Evolutionary conservation across 352 stramenopile species (phyloP), one percentile per base, ranked within the genome.

Genomic region (Phytophthora tubulina): DNA sequence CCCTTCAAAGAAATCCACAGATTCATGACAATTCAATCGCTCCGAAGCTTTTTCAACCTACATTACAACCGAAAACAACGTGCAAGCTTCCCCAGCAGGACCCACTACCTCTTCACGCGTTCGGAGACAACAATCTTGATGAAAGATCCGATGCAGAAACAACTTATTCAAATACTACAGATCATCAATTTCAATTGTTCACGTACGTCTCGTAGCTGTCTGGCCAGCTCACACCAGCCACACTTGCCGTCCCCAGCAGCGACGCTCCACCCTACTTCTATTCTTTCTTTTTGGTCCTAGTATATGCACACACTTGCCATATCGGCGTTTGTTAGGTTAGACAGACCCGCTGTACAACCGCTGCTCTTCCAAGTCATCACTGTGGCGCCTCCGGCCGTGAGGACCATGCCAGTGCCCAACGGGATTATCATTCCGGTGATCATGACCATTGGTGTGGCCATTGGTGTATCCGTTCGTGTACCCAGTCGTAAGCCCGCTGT

Each of bases 261-360:
- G 35, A 61, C 65, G 52, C 59, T 56, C 60, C 36, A 54, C 49
- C 48, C 63, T 68, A 68, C 63, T 72, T 75, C 68, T 75, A 75
- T 75, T 63, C 42, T 52, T 49, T 68, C 42, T 67, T 54, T 65
- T 59, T 71, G 38, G 14, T 64, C 27, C 36, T 70, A 62, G 39
- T 75, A 70, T 72, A 63, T 72, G 42, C 69, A 76, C 51, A 33
- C 32, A 68, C 39, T 35, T 45, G 21, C 21, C 14, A 32, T 32
- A 32, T 15, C 35, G 53, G 21, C 31, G 53, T 50, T 48, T 33
- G 53, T 57, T 57, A 58, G 44, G 45, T 68, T 77, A 77, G 32
- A 80, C 48, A 52, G 73, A 80, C 51, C 73, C 73, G 39, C 68
- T 74, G 59, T 72, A 76, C 57, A 76, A 64, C 38, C 48, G 57